These are phyloP conservation scores for Stereocaulon alpinum DNA, from an alignment of 495 filamentous ascomycete species.

Conservation along the genomic window DNA sequence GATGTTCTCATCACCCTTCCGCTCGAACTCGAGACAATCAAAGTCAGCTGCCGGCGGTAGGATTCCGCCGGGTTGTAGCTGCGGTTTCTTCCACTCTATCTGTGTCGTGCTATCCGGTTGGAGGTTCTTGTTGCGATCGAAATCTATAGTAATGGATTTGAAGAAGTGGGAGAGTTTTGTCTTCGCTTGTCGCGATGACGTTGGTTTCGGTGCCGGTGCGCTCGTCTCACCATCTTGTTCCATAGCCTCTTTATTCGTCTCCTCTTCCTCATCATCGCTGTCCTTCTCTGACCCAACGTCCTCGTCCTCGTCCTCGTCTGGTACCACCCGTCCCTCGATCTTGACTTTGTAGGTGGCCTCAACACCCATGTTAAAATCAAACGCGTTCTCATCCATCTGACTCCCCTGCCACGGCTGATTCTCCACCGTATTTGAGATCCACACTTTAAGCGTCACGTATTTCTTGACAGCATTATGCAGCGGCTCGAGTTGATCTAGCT, in stretches of 20 bases:
- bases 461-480: constrained; percentile 67
- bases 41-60: constrained; percentile 57
- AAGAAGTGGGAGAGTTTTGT: constrained; percentile 89
- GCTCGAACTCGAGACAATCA: constrained; percentile 83
- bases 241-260: constrained; percentile 41
- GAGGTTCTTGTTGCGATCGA: constrained; percentile 52
- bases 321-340: constrained; percentile 84
- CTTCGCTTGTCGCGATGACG: constrained; percentile 22
- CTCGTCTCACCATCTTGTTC: constrained; percentile 42
- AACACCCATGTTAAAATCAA: constrained; percentile 60
- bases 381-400: constrained; percentile 51
- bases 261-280: constrained; percentile 49
- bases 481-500: constrained; percentile 79
- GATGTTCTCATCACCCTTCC: constrained; percentile 81
- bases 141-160: constrained; percentile 80
- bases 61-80: constrained; percentile 39
- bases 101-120: constrained; percentile 47
- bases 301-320: constrained; percentile 54
- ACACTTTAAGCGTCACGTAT: constrained; percentile 78
- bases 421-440: constrained; percentile 92
- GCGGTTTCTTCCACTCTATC: constrained; percentile 65
- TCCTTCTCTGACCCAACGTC: constrained; percentile 38
- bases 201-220: constrained; percentile 30
- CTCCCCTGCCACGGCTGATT: constrained; percentile 85
- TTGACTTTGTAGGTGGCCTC: constrained; percentile 76